Percentiles rank a stretch among this genome's conserved stretches.
Conservation (phyloP, 78 protist genomes). For the Polysphondylium violaceum region DNA sequence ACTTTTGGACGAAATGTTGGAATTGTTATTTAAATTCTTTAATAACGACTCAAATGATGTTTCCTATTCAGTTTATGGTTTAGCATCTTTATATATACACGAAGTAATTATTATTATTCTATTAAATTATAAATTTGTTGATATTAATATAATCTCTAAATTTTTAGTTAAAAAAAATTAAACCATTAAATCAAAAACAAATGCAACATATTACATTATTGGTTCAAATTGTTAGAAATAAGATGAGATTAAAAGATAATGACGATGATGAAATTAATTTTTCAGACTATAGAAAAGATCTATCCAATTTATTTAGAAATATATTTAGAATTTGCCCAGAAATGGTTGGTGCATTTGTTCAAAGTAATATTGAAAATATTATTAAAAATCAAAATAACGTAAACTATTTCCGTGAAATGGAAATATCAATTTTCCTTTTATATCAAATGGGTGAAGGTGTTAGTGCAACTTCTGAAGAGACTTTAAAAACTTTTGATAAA, state of each 20-base stretch:
- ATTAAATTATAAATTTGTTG: neutral
- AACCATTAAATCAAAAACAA: constrained; percentile 53
- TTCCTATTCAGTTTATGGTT: constrained; percentile 34
- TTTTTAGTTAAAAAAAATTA: constrained; percentile 39
- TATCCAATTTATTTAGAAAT: constrained; percentile 56
- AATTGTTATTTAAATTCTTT: constrained; percentile 44
- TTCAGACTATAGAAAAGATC: constrained; percentile 29
- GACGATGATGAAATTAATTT: constrained; percentile 57
- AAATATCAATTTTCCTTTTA: constrained; percentile 40
- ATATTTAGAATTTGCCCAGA: constrained; percentile 78
- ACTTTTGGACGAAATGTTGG: constrained; percentile 48
- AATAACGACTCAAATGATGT: constrained; percentile 73
- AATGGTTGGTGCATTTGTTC: constrained; percentile 50
- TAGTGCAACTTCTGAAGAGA: constrained; percentile 42
- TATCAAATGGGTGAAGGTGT: constrained; percentile 78
- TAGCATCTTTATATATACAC: constrained; percentile 60
- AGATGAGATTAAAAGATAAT: constrained; percentile 46
- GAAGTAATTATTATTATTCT: neutral
- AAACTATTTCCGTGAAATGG: constrained; percentile 39
- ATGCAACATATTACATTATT: constrained; percentile 45
- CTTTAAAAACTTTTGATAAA: constrained; percentile 34
- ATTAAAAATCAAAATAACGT: neutral
- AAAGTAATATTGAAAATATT: neutral
- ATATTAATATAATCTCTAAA: neutral
- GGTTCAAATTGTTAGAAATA: constrained; percentile 77